Evolutionary conservation across 176 grass and related monocot species (phyloP), one percentile per base, ranked within the genome.

Genomic region (Triticum dicoccoides): DNA sequence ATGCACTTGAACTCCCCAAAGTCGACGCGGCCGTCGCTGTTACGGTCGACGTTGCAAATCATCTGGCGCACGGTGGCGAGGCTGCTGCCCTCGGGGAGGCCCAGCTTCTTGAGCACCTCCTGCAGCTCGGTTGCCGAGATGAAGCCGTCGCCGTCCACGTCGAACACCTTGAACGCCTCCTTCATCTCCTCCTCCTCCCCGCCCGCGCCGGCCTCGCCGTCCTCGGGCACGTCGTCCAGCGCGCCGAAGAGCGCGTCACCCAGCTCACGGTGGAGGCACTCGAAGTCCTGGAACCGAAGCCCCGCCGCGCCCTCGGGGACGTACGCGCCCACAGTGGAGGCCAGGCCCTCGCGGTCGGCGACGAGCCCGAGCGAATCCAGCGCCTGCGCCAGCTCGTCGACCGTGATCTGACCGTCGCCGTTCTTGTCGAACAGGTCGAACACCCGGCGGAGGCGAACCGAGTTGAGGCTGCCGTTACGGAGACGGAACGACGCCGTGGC

Each of bases 131-230:
- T 25, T 8, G 86, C 84, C 20, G 92, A 94, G 86, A 94, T 91
- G 89, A 91, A 91, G 14, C 92, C 89, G 79, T 91, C 92, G 49
- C 89, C 86, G 83, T 91, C 92, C 34, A 89, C 89, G 84, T 91
- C 92, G 80, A 94, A 94, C 17, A 94, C 51, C 51, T 54, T 54
- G 15, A 54, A 54, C 51, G 51, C 92, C 89, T 94, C 92, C 63
- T 14, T 69, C 89, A 94, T 87, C 29, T 94, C 92, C 69, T 87
- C 61, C 14, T 93, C 91, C 1, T 64, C 88, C 11, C 73, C 73
- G 3, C n/a, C 47, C 0, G 6, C 35, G 20, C 2, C 3, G 2
- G 27, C 73, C 4, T 49, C 41, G 10, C 11, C 42, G 3, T 35
- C 8, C 88, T 71, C 35, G 21, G 59, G 21, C 12, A 5, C 11